Percentiles rank a stretch among this genome's conserved stretches.
Evolutionary conservation across 345 rosid genomes (phyloP).

Genomic region (Gynandropsis gynandra): DNA sequence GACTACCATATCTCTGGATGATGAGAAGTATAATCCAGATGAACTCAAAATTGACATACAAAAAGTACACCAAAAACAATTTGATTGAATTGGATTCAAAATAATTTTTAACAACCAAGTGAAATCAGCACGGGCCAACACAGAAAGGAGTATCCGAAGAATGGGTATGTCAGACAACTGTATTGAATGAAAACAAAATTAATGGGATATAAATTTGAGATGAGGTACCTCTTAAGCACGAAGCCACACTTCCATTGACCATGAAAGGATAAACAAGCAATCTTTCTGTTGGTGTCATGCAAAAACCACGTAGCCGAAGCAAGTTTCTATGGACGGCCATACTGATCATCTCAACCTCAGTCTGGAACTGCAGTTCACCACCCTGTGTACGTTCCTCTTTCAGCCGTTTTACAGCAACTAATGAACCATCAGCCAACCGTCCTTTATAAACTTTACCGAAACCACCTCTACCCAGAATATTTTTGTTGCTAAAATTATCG

Average conservation of each 20-base stretch:
- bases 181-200: too few species aligned
- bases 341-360: constrained; percentile 91
- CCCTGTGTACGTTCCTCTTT: constrained; percentile 85
- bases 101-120: too few species aligned
- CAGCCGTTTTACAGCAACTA: constrained; percentile 82
- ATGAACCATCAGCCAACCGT: constrained; percentile 63
- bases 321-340: constrained; percentile 91
- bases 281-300: constrained; percentile 94
- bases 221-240: constrained; percentile 76
- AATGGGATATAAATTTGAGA: not conserved
- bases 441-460: constrained; percentile 92
- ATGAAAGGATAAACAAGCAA: constrained; percentile 83
- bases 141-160: not conserved
- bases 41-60: too few species aligned
- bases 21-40: too few species aligned
- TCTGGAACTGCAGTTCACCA: constrained; percentile 88
- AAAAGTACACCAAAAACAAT: too few species aligned
- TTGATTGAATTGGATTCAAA: too few species aligned
- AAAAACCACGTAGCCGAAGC: constrained; percentile 82
- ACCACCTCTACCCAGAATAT: constrained; percentile 80
- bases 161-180: not conserved
- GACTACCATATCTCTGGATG: too few species aligned
- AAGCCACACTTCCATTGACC: constrained; percentile 92
- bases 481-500: constrained; percentile 61
- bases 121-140: too few species aligned